Evolutionary conservation across 1,284 basidiomycete genomes (phyloP).

Genomic region (Cronartium quercuum): DNA sequence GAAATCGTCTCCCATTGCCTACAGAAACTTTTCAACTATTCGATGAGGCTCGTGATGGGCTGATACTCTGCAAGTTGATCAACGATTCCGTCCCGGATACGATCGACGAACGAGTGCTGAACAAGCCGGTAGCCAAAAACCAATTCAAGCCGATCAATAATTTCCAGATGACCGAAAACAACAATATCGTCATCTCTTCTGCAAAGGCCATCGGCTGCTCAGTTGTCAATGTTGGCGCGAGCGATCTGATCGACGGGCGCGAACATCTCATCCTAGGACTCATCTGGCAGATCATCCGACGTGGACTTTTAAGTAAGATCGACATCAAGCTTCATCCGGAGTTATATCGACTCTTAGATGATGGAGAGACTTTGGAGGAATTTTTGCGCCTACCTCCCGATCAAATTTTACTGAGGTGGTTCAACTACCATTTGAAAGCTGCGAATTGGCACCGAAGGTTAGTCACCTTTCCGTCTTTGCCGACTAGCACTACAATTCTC

Average conservation of each 20-base stretch:
- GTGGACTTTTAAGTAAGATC: slow-evolving; percentile 49
- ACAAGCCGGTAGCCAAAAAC: slow-evolving; percentile 45
- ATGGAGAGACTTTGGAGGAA: slow-evolving; percentile 49
- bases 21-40: slow-evolving; percentile 99
- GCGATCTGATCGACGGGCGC: slow-evolving; percentile 49
- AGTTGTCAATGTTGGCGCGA: slow-evolving; percentile 50
- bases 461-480: not conserved
- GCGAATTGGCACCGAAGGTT: slow-evolving; percentile 46
- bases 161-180: slow-evolving; percentile 51
- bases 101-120: slow-evolving; percentile 50
- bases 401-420: slow-evolving; percentile 50
- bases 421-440: slow-evolving; percentile 50
- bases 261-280: slow-evolving; percentile 50
- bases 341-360: slow-evolving; percentile 49
- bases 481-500: not conserved
- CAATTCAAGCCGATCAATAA: slow-evolving; percentile 48
- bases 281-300: slow-evolving; percentile 50
- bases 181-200: slow-evolving; percentile 50
- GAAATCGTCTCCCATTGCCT: slow-evolving; percentile 77
- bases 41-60: slow-evolving; percentile 65
- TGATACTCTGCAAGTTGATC: slow-evolving; percentile 50
- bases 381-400: slow-evolving; percentile 49
- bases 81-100: slow-evolving; percentile 50
- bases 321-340: slow-evolving; percentile 50
- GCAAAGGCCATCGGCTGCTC: slow-evolving; percentile 50